Evolutionary conservation across 2,329 filamentous ascomycete species (phyloP).

Genomic region (Waltergamsia citrina): DNA sequence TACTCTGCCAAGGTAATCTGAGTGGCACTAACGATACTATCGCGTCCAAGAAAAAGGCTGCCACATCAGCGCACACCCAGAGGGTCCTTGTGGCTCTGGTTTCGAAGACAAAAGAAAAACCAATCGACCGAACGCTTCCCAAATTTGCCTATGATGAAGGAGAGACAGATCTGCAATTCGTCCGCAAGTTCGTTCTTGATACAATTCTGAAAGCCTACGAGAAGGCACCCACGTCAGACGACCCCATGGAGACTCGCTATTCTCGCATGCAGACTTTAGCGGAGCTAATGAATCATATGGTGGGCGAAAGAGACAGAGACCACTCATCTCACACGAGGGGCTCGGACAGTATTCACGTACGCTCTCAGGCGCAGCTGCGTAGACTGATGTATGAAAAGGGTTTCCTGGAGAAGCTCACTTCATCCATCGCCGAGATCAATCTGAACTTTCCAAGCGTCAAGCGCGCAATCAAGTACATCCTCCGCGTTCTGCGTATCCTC

Average conservation of each 20-base stretch:
- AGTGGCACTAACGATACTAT: constrained; percentile 65
- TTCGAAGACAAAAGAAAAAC: constrained; percentile 74
- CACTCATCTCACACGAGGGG: constrained; percentile 31
- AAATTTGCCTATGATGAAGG: constrained; percentile 60
- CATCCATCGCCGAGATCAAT: constrained; percentile 90
- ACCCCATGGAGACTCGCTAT: constrained; percentile 78
- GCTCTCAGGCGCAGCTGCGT: constrained; percentile 74
- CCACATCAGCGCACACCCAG: constrained; percentile 79
- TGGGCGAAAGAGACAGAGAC: constrained; percentile 67
- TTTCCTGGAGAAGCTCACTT: constrained; percentile 79
- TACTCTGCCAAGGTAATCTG: constrained; percentile 55
- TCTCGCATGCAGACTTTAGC: constrained; percentile 78
- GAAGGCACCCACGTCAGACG: constrained; percentile 69
- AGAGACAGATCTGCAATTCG: constrained; percentile 81
- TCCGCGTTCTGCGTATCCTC: constrained; percentile 78
- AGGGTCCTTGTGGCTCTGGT: constrained; percentile 80
- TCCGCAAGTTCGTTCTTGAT: constrained; percentile 90
- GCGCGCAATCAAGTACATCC: constrained; percentile 90
- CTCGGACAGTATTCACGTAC: constrained; percentile 27
- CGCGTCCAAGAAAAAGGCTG: constrained; percentile 70
- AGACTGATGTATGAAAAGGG: constrained; percentile 99
- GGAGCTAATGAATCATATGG: constrained; percentile 88
- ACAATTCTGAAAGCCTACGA: constrained; percentile 88
- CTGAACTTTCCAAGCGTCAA: constrained; percentile 90
- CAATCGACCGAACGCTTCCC: constrained; percentile 39